A percentile compares a stretch with the other conserved stretches of the same genome.
phyloP scores from a whole-genome alignment of 2,329 filamentous ascomycete genomes.

The Leptographium radiaticola region DNA sequence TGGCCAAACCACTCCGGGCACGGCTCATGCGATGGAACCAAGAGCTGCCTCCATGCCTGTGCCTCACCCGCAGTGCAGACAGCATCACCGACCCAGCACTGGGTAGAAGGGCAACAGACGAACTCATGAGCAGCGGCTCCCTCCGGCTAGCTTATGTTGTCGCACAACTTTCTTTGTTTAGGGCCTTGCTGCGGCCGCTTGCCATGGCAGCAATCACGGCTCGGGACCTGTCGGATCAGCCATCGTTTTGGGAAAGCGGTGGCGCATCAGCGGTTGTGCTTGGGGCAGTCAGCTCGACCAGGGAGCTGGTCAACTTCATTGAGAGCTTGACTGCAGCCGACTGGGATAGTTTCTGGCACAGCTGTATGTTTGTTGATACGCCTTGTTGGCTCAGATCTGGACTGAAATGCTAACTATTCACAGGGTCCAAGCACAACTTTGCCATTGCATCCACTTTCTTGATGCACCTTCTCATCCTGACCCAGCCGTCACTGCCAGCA shows the following conservation, averaged over 20 bases:
- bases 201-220: neutral
- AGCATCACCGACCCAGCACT: neutral
- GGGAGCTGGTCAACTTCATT: constrained; percentile 2
- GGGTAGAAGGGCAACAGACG: no score
- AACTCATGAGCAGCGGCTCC: neutral
- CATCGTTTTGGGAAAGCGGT: neutral
- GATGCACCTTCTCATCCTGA: constrained; percentile 1
- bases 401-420: neutral
- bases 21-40: constrained; percentile 1
- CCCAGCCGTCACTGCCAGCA: no score
- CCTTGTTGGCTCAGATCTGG: neutral
- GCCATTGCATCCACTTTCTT: constrained; percentile 3
- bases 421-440: constrained; percentile 5
- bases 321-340: constrained; percentile 3
- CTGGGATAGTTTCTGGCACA: constrained; percentile 6
- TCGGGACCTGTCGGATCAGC: neutral
- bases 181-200: neutral
- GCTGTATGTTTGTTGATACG: neutral
- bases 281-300: neutral
- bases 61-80: neutral
- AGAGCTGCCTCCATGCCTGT: neutral
- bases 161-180: constrained; percentile 1
- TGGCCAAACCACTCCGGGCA: neutral
- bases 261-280: neutral
- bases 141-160: constrained; percentile 1